phyloP scores from a whole-genome alignment of 257 asterid genomes.

The Echites panduratus region DNA sequence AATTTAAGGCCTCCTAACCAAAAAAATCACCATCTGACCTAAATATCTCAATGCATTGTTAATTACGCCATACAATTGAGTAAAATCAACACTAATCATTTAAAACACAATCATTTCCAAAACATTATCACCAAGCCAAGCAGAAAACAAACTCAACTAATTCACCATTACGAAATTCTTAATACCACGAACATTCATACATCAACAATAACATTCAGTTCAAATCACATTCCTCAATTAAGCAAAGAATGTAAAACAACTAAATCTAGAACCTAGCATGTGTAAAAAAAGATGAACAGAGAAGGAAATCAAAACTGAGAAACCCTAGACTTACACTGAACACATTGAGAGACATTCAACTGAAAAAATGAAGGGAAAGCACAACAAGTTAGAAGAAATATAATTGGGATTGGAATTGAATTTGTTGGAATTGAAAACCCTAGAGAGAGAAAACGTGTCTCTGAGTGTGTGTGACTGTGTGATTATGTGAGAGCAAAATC shows the following conservation, averaged over 20 bases:
- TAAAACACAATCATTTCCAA: neutral
- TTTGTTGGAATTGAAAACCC: slow-evolving; percentile 42
- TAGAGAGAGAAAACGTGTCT: slow-evolving; percentile 19
- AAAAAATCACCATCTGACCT: neutral
- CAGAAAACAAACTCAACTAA: neutral
- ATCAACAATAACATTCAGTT: neutral
- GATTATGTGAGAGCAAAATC: slow-evolving; percentile 3
- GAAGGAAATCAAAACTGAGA: neutral
- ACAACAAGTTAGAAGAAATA: neutral
- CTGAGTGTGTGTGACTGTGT: neutral
- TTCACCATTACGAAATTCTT: neutral
- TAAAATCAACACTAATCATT: neutral
- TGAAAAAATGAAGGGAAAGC: slow-evolving; percentile 10
- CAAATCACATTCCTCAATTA: slow-evolving; percentile 2
- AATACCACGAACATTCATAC: neutral
- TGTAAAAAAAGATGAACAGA: slow-evolving; percentile 1
- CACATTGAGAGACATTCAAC: slow-evolving; percentile 20
- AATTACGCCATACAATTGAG: neutral
- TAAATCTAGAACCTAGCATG: neutral
- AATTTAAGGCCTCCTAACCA: neutral
- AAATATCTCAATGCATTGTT: slow-evolving; percentile 2
- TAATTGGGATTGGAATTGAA: slow-evolving; percentile 9
- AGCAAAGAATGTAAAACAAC: neutral
- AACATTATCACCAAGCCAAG: neutral
- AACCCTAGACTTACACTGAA: slow-evolving; percentile 30